phyloP scores from a whole-genome alignment of 441 rosid species.

The Populus hybrid region DNA sequence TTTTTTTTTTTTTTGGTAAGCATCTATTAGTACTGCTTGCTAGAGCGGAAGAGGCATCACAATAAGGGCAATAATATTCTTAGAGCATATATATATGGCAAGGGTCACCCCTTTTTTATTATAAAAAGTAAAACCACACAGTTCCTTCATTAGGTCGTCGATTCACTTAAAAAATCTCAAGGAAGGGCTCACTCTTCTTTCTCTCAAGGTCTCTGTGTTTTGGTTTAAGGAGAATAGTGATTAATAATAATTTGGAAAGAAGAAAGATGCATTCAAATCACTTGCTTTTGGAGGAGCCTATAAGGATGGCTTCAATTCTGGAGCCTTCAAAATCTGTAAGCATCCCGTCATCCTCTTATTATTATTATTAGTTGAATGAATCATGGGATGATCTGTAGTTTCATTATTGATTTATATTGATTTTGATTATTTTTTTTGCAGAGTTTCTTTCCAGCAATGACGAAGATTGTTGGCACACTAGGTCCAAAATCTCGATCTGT shows the following conservation, averaged over 20 bases:
- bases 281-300: conserved; percentile 92
- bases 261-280: conserved; percentile 74
- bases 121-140: background rate
- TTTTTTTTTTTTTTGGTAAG: too few relatives aligned
- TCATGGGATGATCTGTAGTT: conserved; percentile 1
- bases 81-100: background rate
- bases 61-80: too few relatives aligned
- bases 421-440: conserved; percentile 27
- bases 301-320: conserved; percentile 94
- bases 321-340: conserved; percentile 88
- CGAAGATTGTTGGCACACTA: conserved; percentile 95
- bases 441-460: conserved; percentile 94
- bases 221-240: background rate
- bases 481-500: conserved; percentile 92
- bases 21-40: background rate
- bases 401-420: background rate
- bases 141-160: background rate
- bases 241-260: background rate
- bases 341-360: background rate
- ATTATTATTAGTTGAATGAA: background rate
- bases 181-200: background rate
- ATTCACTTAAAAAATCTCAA: background rate
- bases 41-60: background rate
- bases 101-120: background rate
- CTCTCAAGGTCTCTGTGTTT: conserved; percentile 5